Evolutionary conservation across 805 yeast species (phyloP).

Genomic region (Yarrowia bubula): DNA sequence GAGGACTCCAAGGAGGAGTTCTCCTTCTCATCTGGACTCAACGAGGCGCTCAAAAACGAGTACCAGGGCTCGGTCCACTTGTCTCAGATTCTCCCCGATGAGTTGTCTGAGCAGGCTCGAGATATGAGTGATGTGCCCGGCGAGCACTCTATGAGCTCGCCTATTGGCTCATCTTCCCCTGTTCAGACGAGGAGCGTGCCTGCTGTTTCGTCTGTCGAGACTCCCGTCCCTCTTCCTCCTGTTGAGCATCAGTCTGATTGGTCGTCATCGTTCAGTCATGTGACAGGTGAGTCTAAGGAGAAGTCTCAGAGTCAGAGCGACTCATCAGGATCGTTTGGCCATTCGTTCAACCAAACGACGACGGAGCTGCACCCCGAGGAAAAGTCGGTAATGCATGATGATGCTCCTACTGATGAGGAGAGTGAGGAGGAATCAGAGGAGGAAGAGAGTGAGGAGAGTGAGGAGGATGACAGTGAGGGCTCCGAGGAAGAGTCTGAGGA

Average conservation of each 20-base stretch:
- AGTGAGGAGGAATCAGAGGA: neutral
- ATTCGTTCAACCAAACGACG: slow-evolving; percentile 9
- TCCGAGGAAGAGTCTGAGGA: neutral
- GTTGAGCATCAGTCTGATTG: slow-evolving; percentile 2
- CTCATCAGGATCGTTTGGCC: neutral
- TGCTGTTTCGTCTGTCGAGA: neutral
- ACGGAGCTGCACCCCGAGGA: slow-evolving; percentile 2
- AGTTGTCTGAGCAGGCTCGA: slow-evolving; percentile 8
- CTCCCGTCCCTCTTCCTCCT: slow-evolving; percentile 5
- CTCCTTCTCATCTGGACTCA: slow-evolving; percentile 1
- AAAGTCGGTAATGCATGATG: neutral
- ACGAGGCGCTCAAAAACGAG: slow-evolving; percentile 17
- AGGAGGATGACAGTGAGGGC: neutral
- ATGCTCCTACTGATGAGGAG: slow-evolving; percentile 17
- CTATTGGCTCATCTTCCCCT: too few relatives aligned
- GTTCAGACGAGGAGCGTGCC: too few relatives aligned
- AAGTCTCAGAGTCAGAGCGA: neutral
- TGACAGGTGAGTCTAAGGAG: neutral
- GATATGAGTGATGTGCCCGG: slow-evolving; percentile 13
- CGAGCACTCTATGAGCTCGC: neutral
- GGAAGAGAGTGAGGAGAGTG: neutral
- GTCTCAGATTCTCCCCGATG: slow-evolving; percentile 14
- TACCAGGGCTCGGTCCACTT: slow-evolving; percentile 3
- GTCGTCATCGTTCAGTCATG: neutral
- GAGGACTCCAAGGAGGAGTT: slow-evolving; percentile 24